Percentiles rank a stretch among this genome's conserved stretches.
Conservation (phyloP, 768 basidiomycete genomes). For the Leucosporidium scottii region DNA sequence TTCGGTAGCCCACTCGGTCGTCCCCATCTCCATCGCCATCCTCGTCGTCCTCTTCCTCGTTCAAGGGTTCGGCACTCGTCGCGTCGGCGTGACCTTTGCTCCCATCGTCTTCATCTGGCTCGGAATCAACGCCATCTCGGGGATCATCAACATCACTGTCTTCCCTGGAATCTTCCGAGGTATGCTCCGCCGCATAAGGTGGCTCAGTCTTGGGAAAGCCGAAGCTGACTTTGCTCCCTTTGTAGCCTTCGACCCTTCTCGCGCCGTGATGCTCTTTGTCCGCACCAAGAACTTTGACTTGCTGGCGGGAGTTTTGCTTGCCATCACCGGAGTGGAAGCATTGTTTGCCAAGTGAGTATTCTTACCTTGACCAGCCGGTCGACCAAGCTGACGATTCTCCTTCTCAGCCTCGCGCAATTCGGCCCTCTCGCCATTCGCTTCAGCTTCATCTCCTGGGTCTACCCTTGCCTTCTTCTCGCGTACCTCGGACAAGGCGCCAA, state of each 20-base stretch:
- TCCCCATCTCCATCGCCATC: conserved; percentile 58
- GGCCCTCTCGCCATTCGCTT: conserved; percentile 56
- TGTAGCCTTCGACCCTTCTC: conserved; percentile 57
- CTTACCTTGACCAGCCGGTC: not conserved
- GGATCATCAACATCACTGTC: conserved; percentile 20
- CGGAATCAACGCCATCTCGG: conserved; percentile 39
- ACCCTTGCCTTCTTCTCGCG: conserved; percentile 53
- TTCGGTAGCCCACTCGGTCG: conserved; percentile 45
- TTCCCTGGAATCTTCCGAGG: conserved; percentile 25
- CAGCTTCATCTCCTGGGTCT: conserved; percentile 49
- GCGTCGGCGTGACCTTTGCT: conserved; percentile 52
- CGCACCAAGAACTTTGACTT: conserved; percentile 57
- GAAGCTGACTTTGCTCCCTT: not conserved
- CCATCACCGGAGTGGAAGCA: conserved; percentile 64
- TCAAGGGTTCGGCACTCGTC: conserved; percentile 48
- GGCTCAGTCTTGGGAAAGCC: not conserved
- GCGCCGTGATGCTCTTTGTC: conserved; percentile 60
- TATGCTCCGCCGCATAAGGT: not conserved
- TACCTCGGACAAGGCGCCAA: conserved; percentile 68
- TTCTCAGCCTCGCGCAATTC: conserved; percentile 58
- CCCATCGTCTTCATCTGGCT: conserved; percentile 60
- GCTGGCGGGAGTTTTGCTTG: conserved; percentile 58
- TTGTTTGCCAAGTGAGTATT: conserved; percentile 57
- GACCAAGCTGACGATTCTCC: not conserved
- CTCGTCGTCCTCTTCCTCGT: conserved; percentile 54